Conservation (phyloP, 164 flowering plant genomes). For the Platanus orientalis region DNA sequence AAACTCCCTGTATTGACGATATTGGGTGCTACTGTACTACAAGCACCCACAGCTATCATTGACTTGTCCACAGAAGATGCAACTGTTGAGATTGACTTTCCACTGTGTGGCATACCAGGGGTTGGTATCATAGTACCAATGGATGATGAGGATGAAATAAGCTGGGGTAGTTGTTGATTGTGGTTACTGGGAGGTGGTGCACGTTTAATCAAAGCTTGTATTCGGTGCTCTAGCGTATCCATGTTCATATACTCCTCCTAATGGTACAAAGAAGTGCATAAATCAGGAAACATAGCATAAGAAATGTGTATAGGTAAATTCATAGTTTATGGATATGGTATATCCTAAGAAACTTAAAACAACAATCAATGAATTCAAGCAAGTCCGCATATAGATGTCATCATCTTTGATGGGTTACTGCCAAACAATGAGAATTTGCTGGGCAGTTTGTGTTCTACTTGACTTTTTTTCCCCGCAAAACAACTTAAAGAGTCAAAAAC, state of each 20-base stretch:
- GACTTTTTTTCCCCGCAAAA: no score
- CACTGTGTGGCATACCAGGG: conserved; percentile 76
- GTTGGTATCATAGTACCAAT: conserved; percentile 94
- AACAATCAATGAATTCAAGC: not conserved
- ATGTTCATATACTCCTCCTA: conserved; percentile 86
- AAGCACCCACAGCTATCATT: conserved; percentile 32
- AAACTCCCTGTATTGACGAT: conserved; percentile 45
- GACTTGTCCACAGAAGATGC: conserved; percentile 52
- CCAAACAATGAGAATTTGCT: not conserved
- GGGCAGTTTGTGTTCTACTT: no score
- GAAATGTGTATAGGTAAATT: not conserved
- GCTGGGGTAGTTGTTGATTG: conserved; percentile 44
- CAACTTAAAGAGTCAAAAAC: no score
- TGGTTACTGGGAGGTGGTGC: conserved; percentile 29
- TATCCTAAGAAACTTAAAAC: not conserved
- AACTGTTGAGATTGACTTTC: conserved; percentile 45
- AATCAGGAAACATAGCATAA: not conserved
- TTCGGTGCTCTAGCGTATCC: conserved; percentile 68
- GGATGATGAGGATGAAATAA: conserved; percentile 55
- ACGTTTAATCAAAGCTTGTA: conserved; percentile 40
- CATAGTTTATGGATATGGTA: not conserved
- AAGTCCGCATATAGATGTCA: no score
- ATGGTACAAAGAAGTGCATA: not conserved
- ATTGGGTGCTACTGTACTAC: conserved; percentile 33
- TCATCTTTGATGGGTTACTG: not conserved